Conservation (phyloP, 495 filamentous ascomycete genomes). For the Hyaloscypha variabilis region DNA sequence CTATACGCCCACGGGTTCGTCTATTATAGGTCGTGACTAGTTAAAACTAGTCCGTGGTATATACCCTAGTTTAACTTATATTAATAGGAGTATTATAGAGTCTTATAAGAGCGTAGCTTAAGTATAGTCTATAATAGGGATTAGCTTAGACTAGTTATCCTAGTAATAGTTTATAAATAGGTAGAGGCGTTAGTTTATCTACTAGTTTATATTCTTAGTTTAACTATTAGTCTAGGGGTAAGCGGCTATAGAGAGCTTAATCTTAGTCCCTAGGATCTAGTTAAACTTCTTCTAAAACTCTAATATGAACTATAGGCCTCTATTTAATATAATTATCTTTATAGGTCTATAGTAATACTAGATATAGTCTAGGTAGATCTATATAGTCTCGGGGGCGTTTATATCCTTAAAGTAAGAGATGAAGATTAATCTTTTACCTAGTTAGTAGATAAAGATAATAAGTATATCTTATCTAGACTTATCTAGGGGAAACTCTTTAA, state of each 20-base stretch:
- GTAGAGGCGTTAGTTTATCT: slow-evolving; percentile 32
- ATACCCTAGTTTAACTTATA: neutral
- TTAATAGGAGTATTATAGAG: neutral
- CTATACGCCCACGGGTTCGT: no score
- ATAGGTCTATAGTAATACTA: slow-evolving; percentile 14
- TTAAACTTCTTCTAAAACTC: slow-evolving; percentile 28
- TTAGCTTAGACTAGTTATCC: slow-evolving; percentile 33
- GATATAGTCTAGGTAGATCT: slow-evolving; percentile 20
- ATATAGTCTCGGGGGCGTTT: slow-evolving; percentile 5
- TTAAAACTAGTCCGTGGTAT: neutral
- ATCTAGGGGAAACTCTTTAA: neutral
- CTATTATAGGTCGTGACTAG: neutral
- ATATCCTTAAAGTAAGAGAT: slow-evolving; percentile 15
- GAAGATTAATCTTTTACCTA: neutral
- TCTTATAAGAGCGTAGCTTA: neutral
- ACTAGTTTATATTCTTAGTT: slow-evolving; percentile 32
- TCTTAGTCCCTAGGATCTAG: slow-evolving; percentile 15
- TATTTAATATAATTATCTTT: slow-evolving; percentile 25
- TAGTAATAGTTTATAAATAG: slow-evolving; percentile 35
- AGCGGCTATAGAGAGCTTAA: slow-evolving; percentile 31
- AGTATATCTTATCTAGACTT: slow-evolving; percentile 6
- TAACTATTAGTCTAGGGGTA: slow-evolving; percentile 37
- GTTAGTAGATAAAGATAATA: slow-evolving; percentile 7
- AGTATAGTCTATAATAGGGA: slow-evolving; percentile 26
- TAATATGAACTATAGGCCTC: slow-evolving; percentile 25